Conservation (phyloP, 805 yeast species). For the Ogataea kodamae region DNA sequence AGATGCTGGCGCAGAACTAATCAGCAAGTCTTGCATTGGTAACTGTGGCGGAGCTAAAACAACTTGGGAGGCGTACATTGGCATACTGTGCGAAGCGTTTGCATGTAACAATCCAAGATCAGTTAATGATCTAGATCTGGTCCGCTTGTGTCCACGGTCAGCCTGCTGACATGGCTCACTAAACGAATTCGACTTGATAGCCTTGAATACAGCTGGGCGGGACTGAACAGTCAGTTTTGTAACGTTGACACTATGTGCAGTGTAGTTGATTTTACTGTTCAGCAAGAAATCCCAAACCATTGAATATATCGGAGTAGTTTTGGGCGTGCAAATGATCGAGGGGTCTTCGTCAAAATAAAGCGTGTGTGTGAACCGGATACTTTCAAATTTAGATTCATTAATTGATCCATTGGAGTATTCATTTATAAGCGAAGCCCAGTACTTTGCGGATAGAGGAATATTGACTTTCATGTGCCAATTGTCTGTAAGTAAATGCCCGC, state of each 20-base stretch:
- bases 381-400: conserved; percentile 19
- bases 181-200: conserved; percentile 5
- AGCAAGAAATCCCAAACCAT: conserved; percentile 33
- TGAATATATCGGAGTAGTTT: conserved; percentile 24
- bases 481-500: conserved; percentile 26
- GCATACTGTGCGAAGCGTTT: conserved; percentile 5
- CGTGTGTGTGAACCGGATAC: conserved; percentile 28
- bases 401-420: conserved; percentile 32
- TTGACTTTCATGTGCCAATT: conserved; percentile 23
- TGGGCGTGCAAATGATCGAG: conserved; percentile 13
- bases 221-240: conserved; percentile 3
- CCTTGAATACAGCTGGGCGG: conserved; percentile 1
- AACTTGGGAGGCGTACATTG: conserved; percentile 2
- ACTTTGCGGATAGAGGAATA: conserved; percentile 31
- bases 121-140: conserved; percentile 35
- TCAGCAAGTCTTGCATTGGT: conserved; percentile 6
- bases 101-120: conserved; percentile 26
- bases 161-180: background rate
- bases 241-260: conserved; percentile 28
- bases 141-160: conserved; percentile 32
- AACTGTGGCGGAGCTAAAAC: conserved; percentile 1
- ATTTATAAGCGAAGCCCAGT: conserved; percentile 32
- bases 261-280: conserved; percentile 16
- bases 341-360: conserved; percentile 30
- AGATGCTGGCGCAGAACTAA: conserved; percentile 24